A percentile compares a stretch with the other conserved stretches of the same genome.
These are phyloP conservation scores for Carex cristatella DNA, from an alignment of 176 grass and related monocot genomes.

Conservation along the genomic window DNA sequence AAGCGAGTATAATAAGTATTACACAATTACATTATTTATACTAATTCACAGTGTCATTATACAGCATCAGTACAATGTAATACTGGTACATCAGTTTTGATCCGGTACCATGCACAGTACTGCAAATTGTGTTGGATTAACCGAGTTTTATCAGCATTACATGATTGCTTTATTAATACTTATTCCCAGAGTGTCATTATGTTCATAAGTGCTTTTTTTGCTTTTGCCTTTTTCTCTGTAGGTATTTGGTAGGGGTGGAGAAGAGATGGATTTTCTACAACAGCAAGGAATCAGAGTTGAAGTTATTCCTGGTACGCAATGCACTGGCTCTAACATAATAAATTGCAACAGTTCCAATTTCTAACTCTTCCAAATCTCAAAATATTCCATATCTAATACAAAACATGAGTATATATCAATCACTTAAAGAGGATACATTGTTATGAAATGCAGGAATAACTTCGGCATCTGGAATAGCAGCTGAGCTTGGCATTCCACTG, in stretches of 20 bases:
- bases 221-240: constrained; percentile 7
- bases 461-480: constrained; percentile 93
- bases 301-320: constrained; percentile 71
- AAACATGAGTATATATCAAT: not conserved
- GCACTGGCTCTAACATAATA: not conserved
- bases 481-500: constrained; percentile 90
- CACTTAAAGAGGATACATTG: not conserved
- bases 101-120: too few relatives aligned
- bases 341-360: not conserved
- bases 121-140: too few relatives aligned
- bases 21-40: not conserved
- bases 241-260: constrained; percentile 98
- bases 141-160: too few relatives aligned
- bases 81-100: too few relatives aligned
- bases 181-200: not conserved
- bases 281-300: constrained; percentile 90
- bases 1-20: too few relatives aligned
- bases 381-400: not conserved
- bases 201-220: not conserved
- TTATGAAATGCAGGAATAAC: constrained; percentile 63
- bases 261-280: constrained; percentile 98
- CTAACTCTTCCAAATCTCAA: not conserved
- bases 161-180: too few relatives aligned
- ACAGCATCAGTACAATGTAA: too few relatives aligned
- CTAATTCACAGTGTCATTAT: not conserved